These are phyloP conservation scores for Candida nanaspora DNA, from an alignment of 805 yeast genomes.

Conservation along the genomic window DNA sequence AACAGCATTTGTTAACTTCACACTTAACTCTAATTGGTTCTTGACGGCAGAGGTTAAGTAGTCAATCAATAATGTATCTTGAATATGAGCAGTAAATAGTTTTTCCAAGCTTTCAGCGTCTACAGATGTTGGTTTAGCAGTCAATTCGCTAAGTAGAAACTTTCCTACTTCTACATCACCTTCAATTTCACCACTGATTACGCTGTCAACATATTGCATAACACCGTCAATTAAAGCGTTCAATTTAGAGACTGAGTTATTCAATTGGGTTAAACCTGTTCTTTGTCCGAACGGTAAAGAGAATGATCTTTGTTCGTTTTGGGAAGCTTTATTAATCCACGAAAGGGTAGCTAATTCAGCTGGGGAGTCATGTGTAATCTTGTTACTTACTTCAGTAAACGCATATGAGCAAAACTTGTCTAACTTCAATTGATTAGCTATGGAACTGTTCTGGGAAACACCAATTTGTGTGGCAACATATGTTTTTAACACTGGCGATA, in stretches of 20 bases:
- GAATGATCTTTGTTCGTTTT: conserved; percentile 23
- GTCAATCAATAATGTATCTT: conserved; percentile 76
- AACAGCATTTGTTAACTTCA: conserved; percentile 51
- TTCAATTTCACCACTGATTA: conserved; percentile 34
- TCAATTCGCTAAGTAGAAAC: conserved; percentile 50
- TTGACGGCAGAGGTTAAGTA: conserved; percentile 77
- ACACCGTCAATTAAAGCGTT: conserved; percentile 42
- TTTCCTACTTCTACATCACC: conserved; percentile 58
- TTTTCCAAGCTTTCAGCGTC: conserved; percentile 46
- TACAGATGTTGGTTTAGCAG: conserved; percentile 43
- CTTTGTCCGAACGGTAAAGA: conserved; percentile 26
- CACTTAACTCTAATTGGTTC: conserved; percentile 75
- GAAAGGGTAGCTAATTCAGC: conserved; percentile 56
- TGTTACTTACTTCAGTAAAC: conserved; percentile 71
- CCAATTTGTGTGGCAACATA: conserved; percentile 77
- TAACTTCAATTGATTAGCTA: conserved; percentile 29
- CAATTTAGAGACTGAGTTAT: conserved; percentile 38
- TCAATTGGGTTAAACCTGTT: conserved; percentile 38
- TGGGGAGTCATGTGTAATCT: conserved; percentile 42
- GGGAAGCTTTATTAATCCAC: conserved; percentile 33
- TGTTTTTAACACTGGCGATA: conserved; percentile 53
- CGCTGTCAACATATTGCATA: conserved; percentile 38
- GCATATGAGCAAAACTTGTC: conserved; percentile 45
- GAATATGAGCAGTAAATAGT: conserved; percentile 63
- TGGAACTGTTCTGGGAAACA: conserved; percentile 29